phyloP scores from a whole-genome alignment of 176 grass and related monocot genomes.

The Themeda triandra region DNA sequence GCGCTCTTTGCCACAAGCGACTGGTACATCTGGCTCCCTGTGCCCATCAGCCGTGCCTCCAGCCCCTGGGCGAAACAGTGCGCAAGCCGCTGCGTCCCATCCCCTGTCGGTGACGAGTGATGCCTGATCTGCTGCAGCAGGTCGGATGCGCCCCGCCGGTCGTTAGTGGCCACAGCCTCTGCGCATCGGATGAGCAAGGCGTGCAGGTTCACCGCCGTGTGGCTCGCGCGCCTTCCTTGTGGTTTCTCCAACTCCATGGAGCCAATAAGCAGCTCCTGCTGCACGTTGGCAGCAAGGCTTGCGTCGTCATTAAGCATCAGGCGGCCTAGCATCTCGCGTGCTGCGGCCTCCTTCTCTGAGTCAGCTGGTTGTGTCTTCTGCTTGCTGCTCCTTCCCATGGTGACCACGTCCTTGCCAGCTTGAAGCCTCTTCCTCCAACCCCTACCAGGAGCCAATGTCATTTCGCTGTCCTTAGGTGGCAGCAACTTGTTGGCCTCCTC shows the following conservation, averaged over 20 bases:
- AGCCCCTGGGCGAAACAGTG: neutral
- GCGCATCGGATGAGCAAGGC: neutral
- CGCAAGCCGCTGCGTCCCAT: neutral
- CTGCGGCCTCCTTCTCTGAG: neutral
- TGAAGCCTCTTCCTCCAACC: neutral
- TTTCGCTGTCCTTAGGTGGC: neutral
- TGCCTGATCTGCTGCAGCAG: neutral
- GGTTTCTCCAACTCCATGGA: neutral
- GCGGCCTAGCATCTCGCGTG: neutral
- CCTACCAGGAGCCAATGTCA: neutral
- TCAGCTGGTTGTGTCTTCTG: neutral
- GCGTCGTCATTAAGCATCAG: neutral
- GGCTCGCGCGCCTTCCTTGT: neutral
- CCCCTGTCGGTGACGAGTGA: neutral
- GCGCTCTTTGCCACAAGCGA: neutral
- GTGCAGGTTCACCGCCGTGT: neutral
- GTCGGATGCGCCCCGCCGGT: neutral
- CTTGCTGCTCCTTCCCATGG: neutral
- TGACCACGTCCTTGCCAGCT: neutral
- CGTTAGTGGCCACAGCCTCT: neutral
- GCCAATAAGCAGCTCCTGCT: neutral
- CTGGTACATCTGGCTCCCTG: neutral
- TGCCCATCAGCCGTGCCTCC: neutral
- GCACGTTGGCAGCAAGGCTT: neutral
- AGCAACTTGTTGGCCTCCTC: neutral